These are phyloP conservation scores for Huntiella savannae DNA, from an alignment of 2,329 filamentous ascomycete genomes.

Conservation along the genomic window DNA sequence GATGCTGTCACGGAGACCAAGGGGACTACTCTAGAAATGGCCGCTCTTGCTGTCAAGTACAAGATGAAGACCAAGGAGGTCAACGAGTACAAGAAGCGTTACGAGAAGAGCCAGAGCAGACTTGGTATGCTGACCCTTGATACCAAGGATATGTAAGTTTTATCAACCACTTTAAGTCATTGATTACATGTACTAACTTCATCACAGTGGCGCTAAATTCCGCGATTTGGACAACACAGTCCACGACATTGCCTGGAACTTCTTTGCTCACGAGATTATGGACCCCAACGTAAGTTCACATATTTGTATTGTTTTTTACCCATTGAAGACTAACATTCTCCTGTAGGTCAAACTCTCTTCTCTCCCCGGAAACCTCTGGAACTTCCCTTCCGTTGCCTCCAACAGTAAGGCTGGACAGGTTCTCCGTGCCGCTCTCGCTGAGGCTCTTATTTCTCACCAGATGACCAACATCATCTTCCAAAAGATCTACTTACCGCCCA, in stretches of 20 bases:
- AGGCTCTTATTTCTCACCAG: conserved; percentile 9
- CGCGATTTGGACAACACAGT: conserved; percentile 10
- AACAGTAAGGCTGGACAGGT: conserved; percentile 10
- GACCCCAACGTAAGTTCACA: conserved; percentile 1
- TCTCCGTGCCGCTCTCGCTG: conserved; percentile 8
- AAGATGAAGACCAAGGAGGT: conserved; percentile 11
- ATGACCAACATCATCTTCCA: conserved; percentile 9
- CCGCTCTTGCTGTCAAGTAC: conserved; percentile 7
- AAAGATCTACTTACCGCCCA: conserved; percentile 9
- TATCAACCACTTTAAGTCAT: neutral
- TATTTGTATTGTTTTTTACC: neutral
- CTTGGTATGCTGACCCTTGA: conserved; percentile 10
- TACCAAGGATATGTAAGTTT: conserved; percentile 11
- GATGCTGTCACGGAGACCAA: conserved; percentile 6
- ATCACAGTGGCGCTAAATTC: conserved; percentile 9
- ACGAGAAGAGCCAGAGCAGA: conserved; percentile 9
- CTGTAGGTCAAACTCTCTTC: conserved; percentile 5
- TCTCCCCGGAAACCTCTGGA: conserved; percentile 8
- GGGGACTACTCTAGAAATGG: conserved; percentile 5
- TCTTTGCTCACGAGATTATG: conserved; percentile 7
- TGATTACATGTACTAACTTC: neutral
- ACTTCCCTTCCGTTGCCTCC: conserved; percentile 6
- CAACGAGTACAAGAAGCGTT: conserved; percentile 10
- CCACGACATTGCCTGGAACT: conserved; percentile 11
- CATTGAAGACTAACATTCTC: conserved; percentile 2